Evolutionary conservation across 257 asterid species (phyloP), one percentile per base, ranked within the genome.

Genomic region (Nicotiana attenuata): DNA sequence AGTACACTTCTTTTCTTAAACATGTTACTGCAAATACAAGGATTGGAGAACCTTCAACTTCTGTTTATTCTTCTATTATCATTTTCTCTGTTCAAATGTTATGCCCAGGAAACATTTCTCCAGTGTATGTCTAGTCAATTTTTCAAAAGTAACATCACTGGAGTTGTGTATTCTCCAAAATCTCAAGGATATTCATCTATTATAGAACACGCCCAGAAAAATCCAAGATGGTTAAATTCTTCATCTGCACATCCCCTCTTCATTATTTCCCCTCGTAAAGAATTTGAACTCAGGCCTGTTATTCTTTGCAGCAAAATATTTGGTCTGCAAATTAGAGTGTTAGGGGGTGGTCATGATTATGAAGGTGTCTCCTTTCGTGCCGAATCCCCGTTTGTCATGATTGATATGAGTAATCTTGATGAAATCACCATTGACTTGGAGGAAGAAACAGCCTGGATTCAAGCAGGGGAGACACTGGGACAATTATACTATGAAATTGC

Each of bases 261-360:
- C 11, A 84, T 84, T 29, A 19, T 56, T 11, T 13, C 77, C 28
- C 86, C 89, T 15, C 35, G 19, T 1, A 19, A 11, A 35, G 86
- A 82, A n/a, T 5, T 19, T 8, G 86, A 87, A 13, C 64, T 84
- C 10, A 73, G 66, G 5, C 61, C 57, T 57, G 50, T 61, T 10
- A 76, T 87, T 80, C 69, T 79, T 5, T 87, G 86, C 76, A 61
- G 83, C 86, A 84, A 76, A 15, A 19, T 2, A 16, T 26, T 68
- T 13, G 89, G 84, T 1, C n/a, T 73, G 24, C 81, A 87, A 35
- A 68, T 87, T 63, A 67, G 87, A 50, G 82, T 81, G 19, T 80
- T 82, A 41, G 85, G 88, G 26, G 89, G 89, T 19, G 87, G 89
- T 77, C 89, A 87, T 29, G 89, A 87, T 19, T 87, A 84, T 26